Percentiles rank a stretch among this genome's conserved stretches.
phyloP scores from a whole-genome alignment of 768 basidiomycete species.

The Phaeotremella fagi region DNA sequence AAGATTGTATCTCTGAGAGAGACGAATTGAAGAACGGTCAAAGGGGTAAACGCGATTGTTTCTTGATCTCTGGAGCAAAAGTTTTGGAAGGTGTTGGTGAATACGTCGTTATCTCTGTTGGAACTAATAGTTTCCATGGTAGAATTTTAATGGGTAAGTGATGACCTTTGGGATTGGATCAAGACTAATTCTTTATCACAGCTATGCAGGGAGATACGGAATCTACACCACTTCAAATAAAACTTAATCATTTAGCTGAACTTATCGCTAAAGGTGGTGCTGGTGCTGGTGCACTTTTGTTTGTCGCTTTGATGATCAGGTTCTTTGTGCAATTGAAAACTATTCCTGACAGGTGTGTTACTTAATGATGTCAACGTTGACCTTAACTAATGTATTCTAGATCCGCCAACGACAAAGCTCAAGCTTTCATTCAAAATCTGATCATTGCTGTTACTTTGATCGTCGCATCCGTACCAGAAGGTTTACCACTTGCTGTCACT shows the following conservation, averaged over 20 bases:
- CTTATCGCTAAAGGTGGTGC: slow-evolving; percentile 89
- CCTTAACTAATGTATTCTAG: slow-evolving; percentile 46
- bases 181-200: slow-evolving; percentile 44
- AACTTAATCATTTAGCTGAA: slow-evolving; percentile 89
- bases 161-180: not conserved
- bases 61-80: slow-evolving; percentile 84
- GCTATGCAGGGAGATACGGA: slow-evolving; percentile 82
- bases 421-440: slow-evolving; percentile 84
- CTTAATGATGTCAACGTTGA: not conserved
- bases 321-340: slow-evolving; percentile 85
- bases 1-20: slow-evolving; percentile 61
- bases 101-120: slow-evolving; percentile 90
- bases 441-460: slow-evolving; percentile 92
- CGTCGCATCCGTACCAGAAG: slow-evolving; percentile 84
- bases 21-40: slow-evolving; percentile 45
- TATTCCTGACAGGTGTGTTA: slow-evolving; percentile 57
- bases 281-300: slow-evolving; percentile 72
- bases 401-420: slow-evolving; percentile 73
- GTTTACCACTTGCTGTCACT: slow-evolving; percentile 90
- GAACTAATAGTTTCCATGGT: slow-evolving; percentile 88
- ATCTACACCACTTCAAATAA: slow-evolving; percentile 86
- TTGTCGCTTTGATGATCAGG: slow-evolving; percentile 79
- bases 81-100: slow-evolving; percentile 89
- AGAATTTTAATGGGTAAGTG: slow-evolving; percentile 91
- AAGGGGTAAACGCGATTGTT: slow-evolving; percentile 74